Percentiles rank a stretch among this genome's conserved stretches.
Conservation (phyloP, 345 rosid species). For the Geranium brycei region DNA sequence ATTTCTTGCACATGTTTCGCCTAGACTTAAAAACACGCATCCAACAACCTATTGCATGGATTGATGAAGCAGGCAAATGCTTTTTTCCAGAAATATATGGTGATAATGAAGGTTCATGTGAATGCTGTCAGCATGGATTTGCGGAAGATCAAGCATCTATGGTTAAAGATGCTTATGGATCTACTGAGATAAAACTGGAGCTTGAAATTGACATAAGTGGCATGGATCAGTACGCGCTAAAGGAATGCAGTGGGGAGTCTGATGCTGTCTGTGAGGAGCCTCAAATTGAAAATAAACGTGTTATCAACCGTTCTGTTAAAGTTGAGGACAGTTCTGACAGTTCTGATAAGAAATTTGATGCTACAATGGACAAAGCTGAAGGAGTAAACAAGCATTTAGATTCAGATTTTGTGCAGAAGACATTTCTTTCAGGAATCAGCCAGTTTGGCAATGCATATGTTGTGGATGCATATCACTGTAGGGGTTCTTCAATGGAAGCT, state of each 20-base stretch:
- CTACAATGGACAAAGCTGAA: constrained; percentile 12
- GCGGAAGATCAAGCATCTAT: constrained; percentile 16
- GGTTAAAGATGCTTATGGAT: constrained; percentile 15
- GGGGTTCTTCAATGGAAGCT: constrained; percentile 27
- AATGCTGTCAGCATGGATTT: constrained; percentile 27
- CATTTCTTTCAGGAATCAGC: constrained; percentile 43
- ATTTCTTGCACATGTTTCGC: constrained; percentile 70
- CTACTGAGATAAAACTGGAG: constrained; percentile 63
- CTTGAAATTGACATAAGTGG: constrained; percentile 72
- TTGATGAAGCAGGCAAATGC: constrained; percentile 61
- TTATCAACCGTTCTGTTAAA: constrained; percentile 14
- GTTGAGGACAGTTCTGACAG: constrained; percentile 37
- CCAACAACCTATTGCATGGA: constrained; percentile 79
- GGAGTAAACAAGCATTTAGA: constrained; percentile 11
- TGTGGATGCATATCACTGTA: constrained; percentile 33
- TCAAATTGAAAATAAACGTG: constrained; percentile 27
- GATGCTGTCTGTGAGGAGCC: constrained; percentile 28
- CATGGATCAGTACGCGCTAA: constrained; percentile 28
- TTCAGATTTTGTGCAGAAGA: constrained; percentile 27
- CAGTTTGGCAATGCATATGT: constrained; percentile 23
- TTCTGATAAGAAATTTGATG: constrained; percentile 26
- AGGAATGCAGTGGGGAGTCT: constrained; percentile 74
- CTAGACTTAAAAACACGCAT: constrained; percentile 54
- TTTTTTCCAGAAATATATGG: constrained; percentile 67
- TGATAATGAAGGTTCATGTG: constrained; percentile 24